phyloP scores from a whole-genome alignment of 2,329 filamentous ascomycete species.

The Cordyceps fumosorosea region DNA sequence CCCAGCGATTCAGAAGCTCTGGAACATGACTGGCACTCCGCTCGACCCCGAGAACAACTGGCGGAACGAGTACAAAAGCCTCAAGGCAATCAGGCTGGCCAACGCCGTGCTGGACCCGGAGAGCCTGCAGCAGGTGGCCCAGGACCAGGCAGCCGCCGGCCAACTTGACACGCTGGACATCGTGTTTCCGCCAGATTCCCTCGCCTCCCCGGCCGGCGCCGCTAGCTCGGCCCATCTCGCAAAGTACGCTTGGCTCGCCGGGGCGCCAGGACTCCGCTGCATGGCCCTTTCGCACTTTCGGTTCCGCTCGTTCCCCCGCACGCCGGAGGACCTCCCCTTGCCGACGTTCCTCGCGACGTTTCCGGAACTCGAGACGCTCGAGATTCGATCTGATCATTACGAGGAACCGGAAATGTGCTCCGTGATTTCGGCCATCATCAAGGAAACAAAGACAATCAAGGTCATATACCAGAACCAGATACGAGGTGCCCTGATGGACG shows the following conservation, averaged over 20 bases:
- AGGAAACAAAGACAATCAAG: constrained; percentile 23
- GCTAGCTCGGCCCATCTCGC: constrained; percentile 24
- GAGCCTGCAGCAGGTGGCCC: constrained; percentile 21
- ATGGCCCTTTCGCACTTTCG: constrained; percentile 30
- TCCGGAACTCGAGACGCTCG: constrained; percentile 30
- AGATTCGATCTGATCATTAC: constrained; percentile 27
- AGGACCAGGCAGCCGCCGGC: constrained; percentile 20
- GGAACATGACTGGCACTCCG: constrained; percentile 9
- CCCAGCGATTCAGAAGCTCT: constrained; percentile 5
- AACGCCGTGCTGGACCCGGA: constrained; percentile 20
- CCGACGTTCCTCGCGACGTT: constrained; percentile 30
- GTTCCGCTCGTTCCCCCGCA: constrained; percentile 24
- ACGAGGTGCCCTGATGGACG: constrained; percentile 26
- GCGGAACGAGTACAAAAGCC: constrained; percentile 6
- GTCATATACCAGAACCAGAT: constrained; percentile 27
- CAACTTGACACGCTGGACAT: constrained; percentile 30
- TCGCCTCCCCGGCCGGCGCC: constrained; percentile 20
- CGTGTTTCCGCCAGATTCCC: constrained; percentile 25
- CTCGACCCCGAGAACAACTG: constrained; percentile 3
- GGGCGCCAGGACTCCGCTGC: constrained; percentile 25
- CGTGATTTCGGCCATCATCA: constrained; percentile 26
- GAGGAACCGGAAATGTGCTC: constrained; percentile 23
- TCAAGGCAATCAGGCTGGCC: constrained; percentile 22
- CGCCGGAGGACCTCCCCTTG: constrained; percentile 25
- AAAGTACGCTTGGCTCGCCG: constrained; percentile 30